Evolutionary conservation across 2,329 filamentous ascomycete genomes (phyloP), one percentile per base, ranked within the genome.

Genomic region (Diplodia sapinea): DNA sequence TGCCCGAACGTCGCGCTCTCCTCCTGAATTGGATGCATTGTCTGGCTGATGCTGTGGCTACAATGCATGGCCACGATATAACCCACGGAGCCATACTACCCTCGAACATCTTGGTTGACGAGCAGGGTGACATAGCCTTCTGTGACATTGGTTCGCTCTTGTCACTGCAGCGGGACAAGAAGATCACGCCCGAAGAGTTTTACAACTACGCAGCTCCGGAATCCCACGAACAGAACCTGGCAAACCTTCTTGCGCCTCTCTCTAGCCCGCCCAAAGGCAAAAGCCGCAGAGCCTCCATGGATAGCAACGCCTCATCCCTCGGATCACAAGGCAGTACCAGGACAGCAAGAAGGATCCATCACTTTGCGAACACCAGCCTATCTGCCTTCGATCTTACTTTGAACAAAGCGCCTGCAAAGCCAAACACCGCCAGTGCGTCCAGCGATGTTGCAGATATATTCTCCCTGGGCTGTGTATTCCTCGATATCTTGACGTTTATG

Each of bases 151-250:
- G 80, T 72, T 72, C 78, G 75, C 70, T 82, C 72, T 69, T 80
- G 72, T 79, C 83, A 0, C 82, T 88, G 33, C 82, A 87, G 47
- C 79, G 79, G 61, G 83, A 82, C 55, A 85, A 84, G 68, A 84
- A 82, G 68, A 54, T 80, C 17, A 88, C 89, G 70, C 88, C 91
- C 71, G 88, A 88, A 69, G 91, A 92, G 74, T 82, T 82, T 9
- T 92, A 92, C 77, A 88, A 91, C 73, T 93, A 93, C 73, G 86
- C 87, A 1, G 88, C 91, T 0, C 91, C 91, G 1, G 91, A 94
- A 72, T 72, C 72, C 69, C 78, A 69, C 78, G 79, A 26, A 73
- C 73, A 50, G 77, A 69, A 75, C 70, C 67, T 72, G 15, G 43
- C 72, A 0, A 56, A 50, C 15, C 51, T 63, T 33, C 67, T 72